A percentile compares a stretch with the other conserved stretches of the same genome.
Conservation (phyloP, 2,329 filamentous ascomycete species). For the Diaporthe sp. region DNA sequence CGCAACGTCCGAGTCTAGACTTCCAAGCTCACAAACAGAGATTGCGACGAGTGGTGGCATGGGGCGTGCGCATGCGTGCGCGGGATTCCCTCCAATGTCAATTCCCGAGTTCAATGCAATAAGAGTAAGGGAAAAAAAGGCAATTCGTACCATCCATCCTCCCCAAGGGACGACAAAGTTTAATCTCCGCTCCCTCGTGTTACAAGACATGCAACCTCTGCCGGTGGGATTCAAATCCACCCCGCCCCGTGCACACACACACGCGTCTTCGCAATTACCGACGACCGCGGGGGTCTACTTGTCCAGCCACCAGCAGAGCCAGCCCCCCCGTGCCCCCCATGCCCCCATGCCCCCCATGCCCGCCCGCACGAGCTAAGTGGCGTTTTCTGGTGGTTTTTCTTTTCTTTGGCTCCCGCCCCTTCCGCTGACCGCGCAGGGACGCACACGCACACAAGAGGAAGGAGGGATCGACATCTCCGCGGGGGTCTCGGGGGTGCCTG, state of each 20-base stretch:
- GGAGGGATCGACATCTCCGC: slow-evolving; percentile 3
- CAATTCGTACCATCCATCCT: slow-evolving; percentile 6
- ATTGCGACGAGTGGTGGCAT: not conserved
- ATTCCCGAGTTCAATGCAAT: slow-evolving; percentile 14
- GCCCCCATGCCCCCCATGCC: not conserved
- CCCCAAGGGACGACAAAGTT: not conserved
- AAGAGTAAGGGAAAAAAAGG: not conserved
- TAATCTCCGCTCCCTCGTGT: slow-evolving; percentile 26
- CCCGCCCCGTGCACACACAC: slow-evolving; percentile 3
- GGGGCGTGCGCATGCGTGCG: slow-evolving; percentile 9
- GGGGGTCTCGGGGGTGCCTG: slow-evolving; percentile 6
- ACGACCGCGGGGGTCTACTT: not conserved
- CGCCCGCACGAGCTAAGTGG: not conserved
- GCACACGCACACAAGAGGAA: not conserved
- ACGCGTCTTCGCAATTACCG: slow-evolving; percentile 9
- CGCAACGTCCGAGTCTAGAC: not conserved
- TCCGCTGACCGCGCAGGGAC: slow-evolving; percentile 8
- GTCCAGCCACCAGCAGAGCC: not conserved
- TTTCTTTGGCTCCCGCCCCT: slow-evolving; percentile 5
- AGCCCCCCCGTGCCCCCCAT: too few species aligned
- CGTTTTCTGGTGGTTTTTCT: not conserved
- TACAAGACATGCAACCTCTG: slow-evolving; percentile 28
- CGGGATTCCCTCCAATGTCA: not conserved
- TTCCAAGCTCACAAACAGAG: not conserved
- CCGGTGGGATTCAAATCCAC: slow-evolving; percentile 14